Conservation (phyloP, 768 basidiomycete species). For the Xanthoconium purpureum region DNA sequence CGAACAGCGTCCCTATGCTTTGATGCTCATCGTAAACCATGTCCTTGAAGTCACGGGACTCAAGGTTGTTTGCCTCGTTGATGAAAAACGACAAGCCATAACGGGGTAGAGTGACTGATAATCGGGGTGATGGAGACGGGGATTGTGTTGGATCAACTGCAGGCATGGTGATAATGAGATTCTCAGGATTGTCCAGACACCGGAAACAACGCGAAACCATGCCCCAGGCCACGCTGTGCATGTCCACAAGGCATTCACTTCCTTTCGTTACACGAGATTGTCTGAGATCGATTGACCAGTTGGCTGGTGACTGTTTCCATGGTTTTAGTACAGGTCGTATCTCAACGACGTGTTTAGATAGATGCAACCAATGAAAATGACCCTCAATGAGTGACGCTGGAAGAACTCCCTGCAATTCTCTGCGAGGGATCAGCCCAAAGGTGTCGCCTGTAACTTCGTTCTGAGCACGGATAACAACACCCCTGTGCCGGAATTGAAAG, state of each 20-base stretch:
- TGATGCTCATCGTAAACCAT: not conserved
- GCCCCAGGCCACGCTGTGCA: not conserved
- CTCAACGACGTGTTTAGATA: not conserved
- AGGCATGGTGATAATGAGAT: not conserved
- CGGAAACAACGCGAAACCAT: not conserved
- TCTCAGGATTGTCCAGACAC: not conserved
- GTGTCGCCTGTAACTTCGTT: not conserved
- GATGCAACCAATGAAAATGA: not conserved
- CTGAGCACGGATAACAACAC: constrained; percentile 13
- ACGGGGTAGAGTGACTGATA: not conserved
- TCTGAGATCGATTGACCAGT: not conserved
- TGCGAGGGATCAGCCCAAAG: constrained; percentile 18
- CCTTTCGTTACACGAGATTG: not conserved
- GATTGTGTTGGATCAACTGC: not conserved
- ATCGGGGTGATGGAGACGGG: not conserved
- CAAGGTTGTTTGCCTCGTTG: no score
- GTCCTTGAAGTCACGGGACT: not conserved
- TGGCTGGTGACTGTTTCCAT: not conserved
- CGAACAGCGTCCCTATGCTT: not conserved
- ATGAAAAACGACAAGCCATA: not conserved
- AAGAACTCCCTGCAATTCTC: constrained; percentile 15
- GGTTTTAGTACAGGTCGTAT: not conserved
- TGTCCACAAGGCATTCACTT: not conserved
- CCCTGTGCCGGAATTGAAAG: no score
- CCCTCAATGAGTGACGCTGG: constrained; percentile 1